phyloP scores from a whole-genome alignment of 2,329 filamentous ascomycete genomes.

The Uncinocarpus reesii region DNA sequence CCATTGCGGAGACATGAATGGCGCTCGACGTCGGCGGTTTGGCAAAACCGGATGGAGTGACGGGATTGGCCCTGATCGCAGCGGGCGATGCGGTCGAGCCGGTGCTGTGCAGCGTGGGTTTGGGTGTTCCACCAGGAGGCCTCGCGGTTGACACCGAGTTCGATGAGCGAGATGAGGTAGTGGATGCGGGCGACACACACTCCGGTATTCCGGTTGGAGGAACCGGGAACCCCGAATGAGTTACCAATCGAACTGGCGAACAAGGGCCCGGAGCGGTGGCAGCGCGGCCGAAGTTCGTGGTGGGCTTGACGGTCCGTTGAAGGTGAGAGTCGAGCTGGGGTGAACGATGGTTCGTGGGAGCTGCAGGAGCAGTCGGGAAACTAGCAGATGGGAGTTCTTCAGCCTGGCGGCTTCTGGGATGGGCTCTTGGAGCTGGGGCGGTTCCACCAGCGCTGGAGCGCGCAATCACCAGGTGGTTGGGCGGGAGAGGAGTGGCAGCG shows the following conservation, averaged over 20 bases:
- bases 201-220: neutral
- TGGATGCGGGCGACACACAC: neutral
- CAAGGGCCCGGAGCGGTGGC: neutral
- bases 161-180: neutral
- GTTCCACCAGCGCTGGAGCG: slow-evolving; percentile 4
- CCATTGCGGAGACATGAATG: slow-evolving; percentile 11
- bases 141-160: neutral
- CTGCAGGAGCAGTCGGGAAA: neutral
- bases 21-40: slow-evolving; percentile 21
- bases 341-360: slow-evolving; percentile 1
- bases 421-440: neutral
- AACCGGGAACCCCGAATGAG: slow-evolving; percentile 2
- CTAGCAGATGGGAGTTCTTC: neutral
- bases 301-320: neutral
- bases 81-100: neutral
- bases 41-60: slow-evolving; percentile 20
- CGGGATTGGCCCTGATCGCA: neutral
- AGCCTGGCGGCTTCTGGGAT: neutral
- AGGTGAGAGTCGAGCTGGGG: slow-evolving; percentile 1
- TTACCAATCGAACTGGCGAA: neutral
- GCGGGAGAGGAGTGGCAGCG: neutral
- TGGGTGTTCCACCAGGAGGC: neutral
- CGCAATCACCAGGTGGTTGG: neutral
- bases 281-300: neutral
- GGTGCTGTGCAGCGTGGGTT: neutral